phyloP scores from a whole-genome alignment of 2,329 filamentous ascomycete genomes.

The Fusarium denticulatum region DNA sequence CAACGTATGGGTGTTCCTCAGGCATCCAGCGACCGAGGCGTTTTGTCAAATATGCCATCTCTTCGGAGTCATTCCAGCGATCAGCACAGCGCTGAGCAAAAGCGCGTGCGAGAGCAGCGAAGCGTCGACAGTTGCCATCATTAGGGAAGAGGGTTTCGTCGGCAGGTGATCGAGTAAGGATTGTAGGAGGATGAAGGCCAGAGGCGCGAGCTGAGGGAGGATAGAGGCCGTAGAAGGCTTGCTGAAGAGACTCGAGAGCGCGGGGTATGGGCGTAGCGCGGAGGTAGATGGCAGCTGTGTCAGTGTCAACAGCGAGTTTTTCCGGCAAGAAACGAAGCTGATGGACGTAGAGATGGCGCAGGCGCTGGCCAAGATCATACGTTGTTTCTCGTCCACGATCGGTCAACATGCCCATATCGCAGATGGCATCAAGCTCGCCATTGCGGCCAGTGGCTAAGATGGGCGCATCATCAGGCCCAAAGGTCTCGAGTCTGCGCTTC shows the following conservation, averaged over 20 bases:
- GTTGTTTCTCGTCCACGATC: slow-evolving; percentile 79
- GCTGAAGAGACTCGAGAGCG: slow-evolving; percentile 80
- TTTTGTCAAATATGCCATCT: slow-evolving; percentile 85
- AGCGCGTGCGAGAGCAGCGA: slow-evolving; percentile 73
- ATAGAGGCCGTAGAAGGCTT: slow-evolving; percentile 80
- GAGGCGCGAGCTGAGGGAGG: slow-evolving; percentile 60
- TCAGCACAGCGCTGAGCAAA: slow-evolving; percentile 78
- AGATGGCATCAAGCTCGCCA: slow-evolving; percentile 81
- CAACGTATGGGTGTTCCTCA: slow-evolving; percentile 70
- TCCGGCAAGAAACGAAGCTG: slow-evolving; percentile 76
- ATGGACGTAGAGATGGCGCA: slow-evolving; percentile 78
- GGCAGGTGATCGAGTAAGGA: slow-evolving; percentile 69
- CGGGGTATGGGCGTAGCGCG: slow-evolving; percentile 79
- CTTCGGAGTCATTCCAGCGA: slow-evolving; percentile 78
- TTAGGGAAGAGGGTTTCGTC: slow-evolving; percentile 87
- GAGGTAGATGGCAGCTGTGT: slow-evolving; percentile 72
- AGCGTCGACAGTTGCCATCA: slow-evolving; percentile 76
- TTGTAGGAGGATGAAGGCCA: slow-evolving; percentile 68
- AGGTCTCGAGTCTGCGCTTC: slow-evolving; percentile 83
- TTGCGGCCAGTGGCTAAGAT: slow-evolving; percentile 73
- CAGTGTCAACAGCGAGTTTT: slow-evolving; percentile 62
- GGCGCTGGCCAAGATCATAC: slow-evolving; percentile 71
- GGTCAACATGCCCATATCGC: slow-evolving; percentile 80
- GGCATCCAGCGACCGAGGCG: slow-evolving; percentile 89
- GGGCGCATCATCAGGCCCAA: slow-evolving; percentile 76